phyloP scores from a whole-genome alignment of 106 monocot genomes.

The Allium sativum region DNA sequence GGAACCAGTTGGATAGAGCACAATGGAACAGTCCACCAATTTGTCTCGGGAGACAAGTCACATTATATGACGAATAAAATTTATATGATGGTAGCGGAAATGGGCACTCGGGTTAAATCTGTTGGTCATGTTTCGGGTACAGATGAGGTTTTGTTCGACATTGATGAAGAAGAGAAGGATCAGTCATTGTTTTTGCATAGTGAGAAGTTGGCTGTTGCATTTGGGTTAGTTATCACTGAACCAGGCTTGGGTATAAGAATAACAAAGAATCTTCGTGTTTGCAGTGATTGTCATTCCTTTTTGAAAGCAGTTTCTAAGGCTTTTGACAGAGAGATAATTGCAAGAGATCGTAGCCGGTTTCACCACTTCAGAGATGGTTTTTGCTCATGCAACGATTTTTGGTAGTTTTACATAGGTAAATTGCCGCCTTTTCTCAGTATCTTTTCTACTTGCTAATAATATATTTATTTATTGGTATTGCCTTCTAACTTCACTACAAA shows the following conservation, averaged over 20 bases:
- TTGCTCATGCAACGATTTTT: constrained; percentile 26
- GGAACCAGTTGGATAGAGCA: constrained; percentile 45
- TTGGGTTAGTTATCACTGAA: constrained; percentile 25
- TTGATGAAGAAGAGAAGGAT: constrained; percentile 44
- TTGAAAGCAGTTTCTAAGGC: constrained; percentile 29
- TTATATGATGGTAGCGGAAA: constrained; percentile 28
- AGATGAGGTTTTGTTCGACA: constrained; percentile 22
- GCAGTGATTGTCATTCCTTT: constrained; percentile 33
- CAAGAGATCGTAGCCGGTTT: constrained; percentile 28
- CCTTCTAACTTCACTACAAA: too few relatives aligned
- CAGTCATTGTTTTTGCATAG: constrained; percentile 28
- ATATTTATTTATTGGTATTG: too few relatives aligned
- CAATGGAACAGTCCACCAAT: constrained; percentile 25
- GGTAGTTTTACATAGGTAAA: constrained; percentile 10
- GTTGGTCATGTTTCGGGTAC: constrained; percentile 12
- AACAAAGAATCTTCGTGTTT: constrained; percentile 35
- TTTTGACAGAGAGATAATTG: constrained; percentile 20
- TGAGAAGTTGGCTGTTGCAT: constrained; percentile 35
- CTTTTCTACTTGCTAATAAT: too few relatives aligned
- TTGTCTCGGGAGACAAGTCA: constrained; percentile 33
- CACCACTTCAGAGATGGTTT: constrained; percentile 22
- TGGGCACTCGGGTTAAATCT: constrained; percentile 13
- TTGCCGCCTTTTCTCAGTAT: too few relatives aligned
- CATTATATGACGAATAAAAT: constrained; percentile 23
- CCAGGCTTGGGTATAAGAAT: constrained; percentile 27